Conservation (phyloP, 108 stramenopile genomes). For the Nannochloropsis oceanica region DNA sequence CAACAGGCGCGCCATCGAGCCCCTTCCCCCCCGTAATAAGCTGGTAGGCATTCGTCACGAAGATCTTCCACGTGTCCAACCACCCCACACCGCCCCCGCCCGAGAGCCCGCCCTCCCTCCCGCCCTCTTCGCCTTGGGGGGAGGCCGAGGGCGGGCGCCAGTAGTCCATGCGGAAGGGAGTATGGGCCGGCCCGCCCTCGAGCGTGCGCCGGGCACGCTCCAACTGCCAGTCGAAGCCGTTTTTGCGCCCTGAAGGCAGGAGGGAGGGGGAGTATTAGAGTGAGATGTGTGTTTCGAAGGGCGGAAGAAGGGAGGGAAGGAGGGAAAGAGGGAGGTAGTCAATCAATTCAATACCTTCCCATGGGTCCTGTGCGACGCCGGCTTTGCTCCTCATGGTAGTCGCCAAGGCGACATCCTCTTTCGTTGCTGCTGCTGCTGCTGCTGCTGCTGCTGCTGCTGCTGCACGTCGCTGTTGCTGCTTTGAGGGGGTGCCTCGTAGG, state of each 20-base stretch:
- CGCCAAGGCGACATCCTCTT: not conserved
- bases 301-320: not conserved
- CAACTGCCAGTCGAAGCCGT: constrained; percentile 36
- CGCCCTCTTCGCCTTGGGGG: not conserved
- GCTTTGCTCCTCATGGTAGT: not conserved
- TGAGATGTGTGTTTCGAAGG: not conserved
- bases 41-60: not conserved
- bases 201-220: constrained; percentile 28
- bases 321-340: not conserved
- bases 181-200: not conserved
- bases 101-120: not conserved
- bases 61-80: not conserved
- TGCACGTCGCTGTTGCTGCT: not conserved
- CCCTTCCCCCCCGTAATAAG: not conserved
- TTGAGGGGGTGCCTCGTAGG: not conserved
- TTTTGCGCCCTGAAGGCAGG: not conserved
- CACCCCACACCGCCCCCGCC: not conserved
- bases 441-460: not conserved
- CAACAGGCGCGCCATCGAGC: not conserved
- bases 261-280: not conserved
- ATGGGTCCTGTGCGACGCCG: not conserved
- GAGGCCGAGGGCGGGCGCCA: constrained; percentile 1
- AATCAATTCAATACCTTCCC: not conserved
- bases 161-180: constrained; percentile 30
- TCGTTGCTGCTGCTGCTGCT: not conserved